Base-by-base conservation (phyloP, 2,329 filamentous ascomycete species). In the Fusarium scirpi region DNA sequence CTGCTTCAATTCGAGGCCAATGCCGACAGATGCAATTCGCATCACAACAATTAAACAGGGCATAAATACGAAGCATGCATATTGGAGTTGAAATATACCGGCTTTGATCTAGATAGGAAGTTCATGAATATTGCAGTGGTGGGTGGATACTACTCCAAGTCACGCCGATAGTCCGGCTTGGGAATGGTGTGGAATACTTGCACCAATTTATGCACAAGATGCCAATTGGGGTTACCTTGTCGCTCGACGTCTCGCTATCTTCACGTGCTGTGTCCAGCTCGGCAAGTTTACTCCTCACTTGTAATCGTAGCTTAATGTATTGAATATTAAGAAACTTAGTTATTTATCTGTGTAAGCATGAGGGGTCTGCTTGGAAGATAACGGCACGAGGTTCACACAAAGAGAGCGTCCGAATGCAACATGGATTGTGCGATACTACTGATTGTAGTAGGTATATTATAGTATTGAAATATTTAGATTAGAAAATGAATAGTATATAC, bases 81-180 rank as follows among this genome's bases (percentile, higher is more conserved):
- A 55, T 45, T 13, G 10, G 10, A 10, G 18, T 10, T 41, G 15
- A 20, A 10, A 30, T 25, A 27, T 32, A 13, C n/a, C 40, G 44
- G 27, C 27, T 15, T 22, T 30, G n/a, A 5, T 46, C 52, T 3
- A 46, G 52, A 55, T 45, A 55, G 52, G 52, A 55, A 55, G 38
- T 27, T 55, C 38, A 24, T n/a, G 4, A 6, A 22, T 9, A 1
- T 6, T 30, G 9, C 18, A 5, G 20, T 55, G 52, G 52, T 55
- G 52, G 38, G 52, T 55, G 52, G n/a, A 9, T 55, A 22, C 52
- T 45, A 55, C 52, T n/a, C 1, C 11, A 55, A 32, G 52, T 55
- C 52, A 55, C 20, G 52, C 52, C 24, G 24, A 27, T 52, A 10
- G 9, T 41, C 34, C 30, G 3, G 20, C 32, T 52, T 43, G 10